Evolutionary conservation across 176 grass and related monocot genomes (phyloP).

Genomic region (Ampelocalamus luodianensis): DNA sequence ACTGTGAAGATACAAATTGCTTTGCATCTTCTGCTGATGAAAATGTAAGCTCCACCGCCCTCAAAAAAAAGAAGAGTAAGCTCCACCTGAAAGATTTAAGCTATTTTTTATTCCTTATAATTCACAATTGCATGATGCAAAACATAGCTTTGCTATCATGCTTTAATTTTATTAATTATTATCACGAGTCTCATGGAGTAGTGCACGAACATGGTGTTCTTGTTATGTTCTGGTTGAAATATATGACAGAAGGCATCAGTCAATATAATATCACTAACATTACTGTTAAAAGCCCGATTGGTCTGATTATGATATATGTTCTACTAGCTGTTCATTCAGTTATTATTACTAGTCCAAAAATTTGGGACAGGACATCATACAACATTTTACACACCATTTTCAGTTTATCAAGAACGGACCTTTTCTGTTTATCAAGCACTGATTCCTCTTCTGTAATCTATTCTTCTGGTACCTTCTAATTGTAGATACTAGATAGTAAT

Average conservation of each 20-base stretch:
- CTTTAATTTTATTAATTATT: conserved; percentile 26
- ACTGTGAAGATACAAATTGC: conserved; percentile 47
- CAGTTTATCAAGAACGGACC: background rate
- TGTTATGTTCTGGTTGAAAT: conserved; percentile 28
- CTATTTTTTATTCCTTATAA: conserved; percentile 27
- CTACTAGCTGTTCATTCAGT: background rate
- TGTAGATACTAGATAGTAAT: conserved; percentile 1
- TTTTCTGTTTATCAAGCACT: conserved; percentile 18
- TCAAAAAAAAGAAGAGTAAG: conserved; percentile 36
- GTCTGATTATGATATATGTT: conserved; percentile 21
- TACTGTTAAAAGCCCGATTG: background rate
- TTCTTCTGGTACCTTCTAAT: conserved; percentile 24
- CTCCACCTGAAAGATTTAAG: conserved; percentile 23
- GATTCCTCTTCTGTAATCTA: conserved; percentile 7
- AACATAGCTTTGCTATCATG: conserved; percentile 9
- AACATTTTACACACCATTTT: conserved; percentile 20
- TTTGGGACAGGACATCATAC: conserved; percentile 3
- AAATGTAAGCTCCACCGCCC: conserved; percentile 49
- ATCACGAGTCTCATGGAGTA: conserved; percentile 22
- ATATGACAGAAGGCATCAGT: background rate
- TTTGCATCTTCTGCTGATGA: conserved; percentile 54
- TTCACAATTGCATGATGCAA: background rate
- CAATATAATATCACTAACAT: conserved; percentile 8
- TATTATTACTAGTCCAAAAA: conserved; percentile 19
- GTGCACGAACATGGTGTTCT: background rate